A percentile compares a stretch with the other conserved stretches of the same genome.
Conservation (phyloP, 805 yeast species). For the Tetrapisispora nanseiensis region DNA sequence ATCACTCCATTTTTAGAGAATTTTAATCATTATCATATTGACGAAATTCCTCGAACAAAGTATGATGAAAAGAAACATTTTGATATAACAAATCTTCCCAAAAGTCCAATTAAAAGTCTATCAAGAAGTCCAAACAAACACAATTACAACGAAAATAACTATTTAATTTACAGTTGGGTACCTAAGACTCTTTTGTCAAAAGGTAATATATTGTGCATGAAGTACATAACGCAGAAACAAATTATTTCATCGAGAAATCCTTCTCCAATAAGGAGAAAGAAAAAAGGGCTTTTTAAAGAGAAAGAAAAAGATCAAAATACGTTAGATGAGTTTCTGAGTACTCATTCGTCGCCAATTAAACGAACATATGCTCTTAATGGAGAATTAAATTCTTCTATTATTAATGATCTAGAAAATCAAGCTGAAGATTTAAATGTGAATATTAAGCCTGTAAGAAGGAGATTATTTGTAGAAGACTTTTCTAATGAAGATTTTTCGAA, state of each 20-base stretch:
- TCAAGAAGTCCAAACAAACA: not conserved
- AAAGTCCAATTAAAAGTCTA: not conserved
- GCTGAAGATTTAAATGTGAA: no score
- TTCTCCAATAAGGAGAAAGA: not conserved
- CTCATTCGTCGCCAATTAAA: conserved; percentile 17
- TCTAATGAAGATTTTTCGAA: not conserved
- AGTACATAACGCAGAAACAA: conserved; percentile 6
- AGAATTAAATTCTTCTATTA: no score
- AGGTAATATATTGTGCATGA: conserved; percentile 9
- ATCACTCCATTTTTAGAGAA: conserved; percentile 14
- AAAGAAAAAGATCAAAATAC: conserved; percentile 11
- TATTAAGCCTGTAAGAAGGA: conserved; percentile 7
- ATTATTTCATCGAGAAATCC: not conserved
- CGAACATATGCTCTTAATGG: not conserved
- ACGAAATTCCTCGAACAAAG: conserved; percentile 1
- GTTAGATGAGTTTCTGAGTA: conserved; percentile 16
- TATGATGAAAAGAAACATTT: not conserved
- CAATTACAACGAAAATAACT: conserved; percentile 4
- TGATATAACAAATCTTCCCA: not conserved
- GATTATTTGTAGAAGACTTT: conserved; percentile 19
- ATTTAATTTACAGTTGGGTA: conserved; percentile 14
- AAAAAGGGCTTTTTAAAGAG: not conserved
- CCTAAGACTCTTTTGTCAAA: conserved; percentile 16
- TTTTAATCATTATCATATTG: not conserved
- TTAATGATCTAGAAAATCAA: no score